Conservation (phyloP, 345 rosid species). For the Adansonia digitata region DNA sequence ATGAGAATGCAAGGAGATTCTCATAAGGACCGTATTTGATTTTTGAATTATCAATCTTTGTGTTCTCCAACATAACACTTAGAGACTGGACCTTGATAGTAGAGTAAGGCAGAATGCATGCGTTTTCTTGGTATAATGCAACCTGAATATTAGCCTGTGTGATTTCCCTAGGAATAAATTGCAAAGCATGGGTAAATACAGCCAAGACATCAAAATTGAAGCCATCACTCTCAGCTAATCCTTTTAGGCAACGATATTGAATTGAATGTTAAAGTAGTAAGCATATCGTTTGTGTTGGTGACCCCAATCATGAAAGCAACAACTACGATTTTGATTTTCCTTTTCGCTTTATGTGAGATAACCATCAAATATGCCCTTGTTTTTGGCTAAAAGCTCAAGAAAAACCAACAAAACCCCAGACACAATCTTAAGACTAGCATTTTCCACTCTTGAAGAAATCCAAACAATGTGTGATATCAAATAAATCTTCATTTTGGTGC, state of each 20-base stretch:
- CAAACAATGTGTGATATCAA: slow-evolving; percentile 76
- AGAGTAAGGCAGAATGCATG: slow-evolving; percentile 72
- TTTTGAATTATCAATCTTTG: slow-evolving; percentile 63
- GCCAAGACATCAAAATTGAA: slow-evolving; percentile 58
- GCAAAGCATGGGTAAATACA: slow-evolving; percentile 57
- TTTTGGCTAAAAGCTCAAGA: slow-evolving; percentile 60
- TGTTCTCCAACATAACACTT: slow-evolving; percentile 57
- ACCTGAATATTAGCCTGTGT: slow-evolving; percentile 83
- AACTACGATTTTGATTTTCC: slow-evolving; percentile 44
- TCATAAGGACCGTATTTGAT: slow-evolving; percentile 88
- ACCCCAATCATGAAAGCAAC: slow-evolving; percentile 41
- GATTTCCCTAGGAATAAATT: slow-evolving; percentile 81
- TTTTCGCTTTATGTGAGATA: slow-evolving; percentile 53
- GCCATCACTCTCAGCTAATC: slow-evolving; percentile 50
- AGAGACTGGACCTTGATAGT: slow-evolving; percentile 63
- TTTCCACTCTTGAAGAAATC: slow-evolving; percentile 62
- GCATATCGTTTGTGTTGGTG: slow-evolving; percentile 45
- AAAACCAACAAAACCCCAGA: slow-evolving; percentile 65
- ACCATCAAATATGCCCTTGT: slow-evolving; percentile 68
- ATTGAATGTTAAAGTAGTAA: slow-evolving; percentile 51
- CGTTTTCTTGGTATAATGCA: slow-evolving; percentile 69
- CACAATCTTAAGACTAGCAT: slow-evolving; percentile 53
- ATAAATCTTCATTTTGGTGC: slow-evolving; percentile 71
- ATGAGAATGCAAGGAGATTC: slow-evolving; percentile 59
- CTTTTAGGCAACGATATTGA: slow-evolving; percentile 58